phyloP scores from a whole-genome alignment of 2,329 filamentous ascomycete genomes.

The Arthroderma uncinatum region DNA sequence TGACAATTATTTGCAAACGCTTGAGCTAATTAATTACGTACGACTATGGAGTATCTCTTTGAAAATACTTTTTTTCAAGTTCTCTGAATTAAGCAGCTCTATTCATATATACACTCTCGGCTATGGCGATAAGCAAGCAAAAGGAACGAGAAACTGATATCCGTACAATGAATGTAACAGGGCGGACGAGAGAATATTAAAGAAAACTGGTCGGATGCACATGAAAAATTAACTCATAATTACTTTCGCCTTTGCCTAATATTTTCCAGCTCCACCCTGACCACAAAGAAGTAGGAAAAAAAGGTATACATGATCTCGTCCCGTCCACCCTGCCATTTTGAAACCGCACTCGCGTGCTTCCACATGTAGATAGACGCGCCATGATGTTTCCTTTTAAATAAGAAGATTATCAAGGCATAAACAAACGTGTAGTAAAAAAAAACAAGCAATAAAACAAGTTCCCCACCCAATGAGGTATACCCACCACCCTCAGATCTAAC shows the following conservation, averaged over 20 bases:
- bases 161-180: not conserved
- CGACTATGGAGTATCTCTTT: not conserved
- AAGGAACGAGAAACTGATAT: not conserved
- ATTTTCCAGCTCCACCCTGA: not conserved
- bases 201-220: not conserved
- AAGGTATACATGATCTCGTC: not conserved
- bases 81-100: not conserved
- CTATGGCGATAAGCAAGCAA: not conserved
- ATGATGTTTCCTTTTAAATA: not conserved
- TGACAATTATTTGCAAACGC: not conserved
- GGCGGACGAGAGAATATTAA: not conserved
- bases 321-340: not conserved
- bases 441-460: slow-evolving; percentile 1
- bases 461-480: slow-evolving; percentile 1
- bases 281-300: slow-evolving; percentile 1
- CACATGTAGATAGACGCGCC: slow-evolving; percentile 1
- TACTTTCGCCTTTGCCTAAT: not conserved
- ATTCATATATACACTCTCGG: not conserved
- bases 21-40: not conserved
- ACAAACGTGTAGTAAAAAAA: not conserved
- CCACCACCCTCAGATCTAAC: not conserved
- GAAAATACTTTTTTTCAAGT: not conserved
- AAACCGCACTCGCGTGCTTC: slow-evolving; percentile 5
- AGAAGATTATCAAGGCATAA: not conserved
- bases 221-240: not conserved